Conservation (phyloP, 768 basidiomycete species). For the Glaciozyma antarctica region DNA sequence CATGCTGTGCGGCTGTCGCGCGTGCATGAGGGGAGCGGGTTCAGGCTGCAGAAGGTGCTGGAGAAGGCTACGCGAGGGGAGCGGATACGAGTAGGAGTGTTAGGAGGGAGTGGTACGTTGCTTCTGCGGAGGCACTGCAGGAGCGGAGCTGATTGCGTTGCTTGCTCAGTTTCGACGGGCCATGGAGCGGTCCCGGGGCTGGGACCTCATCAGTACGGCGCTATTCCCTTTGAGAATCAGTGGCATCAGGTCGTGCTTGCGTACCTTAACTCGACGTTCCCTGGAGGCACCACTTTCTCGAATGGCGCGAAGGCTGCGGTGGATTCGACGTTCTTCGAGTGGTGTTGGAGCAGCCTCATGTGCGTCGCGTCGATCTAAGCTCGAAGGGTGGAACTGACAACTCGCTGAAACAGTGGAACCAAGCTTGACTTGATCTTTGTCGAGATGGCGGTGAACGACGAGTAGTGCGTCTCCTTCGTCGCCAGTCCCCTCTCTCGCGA, state of each 20-base stretch:
- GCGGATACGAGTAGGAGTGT: neutral
- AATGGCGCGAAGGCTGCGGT: slow-evolving; percentile 9
- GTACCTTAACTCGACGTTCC: neutral
- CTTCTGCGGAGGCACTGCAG: too few relatives aligned
- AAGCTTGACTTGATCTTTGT: slow-evolving; percentile 7
- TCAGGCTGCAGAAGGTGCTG: neutral
- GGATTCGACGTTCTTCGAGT: slow-evolving; percentile 5
- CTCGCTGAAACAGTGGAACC: neutral
- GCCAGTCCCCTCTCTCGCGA: too few relatives aligned
- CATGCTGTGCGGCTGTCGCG: slow-evolving; percentile 5
- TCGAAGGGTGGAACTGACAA: neutral
- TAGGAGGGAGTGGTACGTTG: slow-evolving; percentile 3
- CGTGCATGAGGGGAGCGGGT: slow-evolving; percentile 8
- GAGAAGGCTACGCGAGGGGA: slow-evolving; percentile 1
- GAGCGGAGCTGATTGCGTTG: too few relatives aligned
- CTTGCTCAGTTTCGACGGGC: too few relatives aligned
- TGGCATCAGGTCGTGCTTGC: neutral
- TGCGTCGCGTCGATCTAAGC: neutral
- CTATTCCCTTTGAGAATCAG: neutral
- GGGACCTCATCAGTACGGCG: slow-evolving; percentile 5
- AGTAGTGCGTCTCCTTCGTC: neutral
- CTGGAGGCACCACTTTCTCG: neutral
- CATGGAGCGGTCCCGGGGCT: too few relatives aligned
- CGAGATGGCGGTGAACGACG: slow-evolving; percentile 16
- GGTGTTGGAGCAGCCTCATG: slow-evolving; percentile 6